Evolutionary conservation across 2,329 filamentous ascomycete genomes (phyloP).

Genomic region (Massarina eburnea): DNA sequence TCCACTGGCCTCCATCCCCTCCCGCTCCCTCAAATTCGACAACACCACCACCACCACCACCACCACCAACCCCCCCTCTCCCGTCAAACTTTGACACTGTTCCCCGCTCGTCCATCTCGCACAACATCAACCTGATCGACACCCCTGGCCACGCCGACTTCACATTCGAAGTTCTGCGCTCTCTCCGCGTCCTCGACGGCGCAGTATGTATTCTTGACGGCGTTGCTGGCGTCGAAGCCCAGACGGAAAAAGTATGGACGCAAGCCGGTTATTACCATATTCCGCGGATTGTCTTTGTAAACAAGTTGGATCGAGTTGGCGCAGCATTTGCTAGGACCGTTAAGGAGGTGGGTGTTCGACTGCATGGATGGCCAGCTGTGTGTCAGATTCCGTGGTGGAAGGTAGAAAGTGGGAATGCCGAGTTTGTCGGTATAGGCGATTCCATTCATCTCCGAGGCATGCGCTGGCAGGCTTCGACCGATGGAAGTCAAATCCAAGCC

Average conservation of each 20-base stretch:
- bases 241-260: slow-evolving; percentile 94
- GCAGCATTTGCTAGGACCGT: slow-evolving; percentile 82
- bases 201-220: slow-evolving; percentile 92
- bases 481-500: slow-evolving; percentile 64
- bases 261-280: slow-evolving; percentile 86
- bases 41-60: slow-evolving; percentile 43
- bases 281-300: slow-evolving; percentile 78
- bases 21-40: slow-evolving; percentile 13
- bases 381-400: slow-evolving; percentile 97
- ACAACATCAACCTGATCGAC: slow-evolving; percentile 68
- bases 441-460: slow-evolving; percentile 74
- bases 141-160: slow-evolving; percentile 98
- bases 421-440: slow-evolving; percentile 83
- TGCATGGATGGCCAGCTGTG: slow-evolving; percentile 83
- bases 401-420: slow-evolving; percentile 64
- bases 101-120: slow-evolving; percentile 56
- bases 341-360: slow-evolving; percentile 76
- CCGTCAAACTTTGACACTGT: slow-evolving; percentile 29
- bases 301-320: slow-evolving; percentile 83
- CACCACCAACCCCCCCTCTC: slow-evolving; percentile 26
- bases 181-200: slow-evolving; percentile 82
- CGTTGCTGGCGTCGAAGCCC: slow-evolving; percentile 91
- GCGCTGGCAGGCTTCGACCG: slow-evolving; percentile 68
- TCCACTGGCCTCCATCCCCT: slow-evolving; percentile 75
- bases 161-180: slow-evolving; percentile 92